phyloP scores from a whole-genome alignment of 2,329 filamentous ascomycete species.

The Aspergillus sp. region DNA sequence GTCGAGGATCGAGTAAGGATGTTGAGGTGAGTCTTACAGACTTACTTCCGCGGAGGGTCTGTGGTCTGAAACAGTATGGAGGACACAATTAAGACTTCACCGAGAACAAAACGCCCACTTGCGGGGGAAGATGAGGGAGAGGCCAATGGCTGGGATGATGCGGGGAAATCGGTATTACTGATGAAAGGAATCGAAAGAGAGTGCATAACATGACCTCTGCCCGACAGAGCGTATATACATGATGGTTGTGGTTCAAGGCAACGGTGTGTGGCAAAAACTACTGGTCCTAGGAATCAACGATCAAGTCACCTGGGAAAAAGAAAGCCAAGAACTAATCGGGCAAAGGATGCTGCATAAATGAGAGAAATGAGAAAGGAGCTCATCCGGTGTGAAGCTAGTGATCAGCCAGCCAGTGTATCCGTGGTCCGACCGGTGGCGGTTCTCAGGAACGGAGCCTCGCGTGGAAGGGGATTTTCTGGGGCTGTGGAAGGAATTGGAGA shows the following conservation, averaged over 20 bases:
- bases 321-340: too few relatives aligned
- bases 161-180: neutral
- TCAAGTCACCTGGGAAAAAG: too few relatives aligned
- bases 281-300: too few relatives aligned
- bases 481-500: too few relatives aligned
- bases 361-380: neutral
- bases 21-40: too few relatives aligned
- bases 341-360: neutral
- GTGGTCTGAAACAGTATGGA: too few relatives aligned
- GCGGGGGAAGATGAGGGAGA: neutral
- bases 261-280: neutral
- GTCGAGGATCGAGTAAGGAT: too few relatives aligned
- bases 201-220: neutral
- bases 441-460: neutral
- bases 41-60: too few relatives aligned
- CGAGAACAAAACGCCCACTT: too few relatives aligned
- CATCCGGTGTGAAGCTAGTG: neutral
- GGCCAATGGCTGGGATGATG: neutral
- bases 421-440: neutral
- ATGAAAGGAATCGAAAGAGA: neutral
- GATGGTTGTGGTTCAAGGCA: neutral
- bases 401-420: neutral
- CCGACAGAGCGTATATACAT: neutral
- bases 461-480: too few relatives aligned
- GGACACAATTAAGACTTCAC: neutral